phyloP scores from a whole-genome alignment of 2,329 filamentous ascomycete genomes.

The Penicillium psychrosexuale region DNA sequence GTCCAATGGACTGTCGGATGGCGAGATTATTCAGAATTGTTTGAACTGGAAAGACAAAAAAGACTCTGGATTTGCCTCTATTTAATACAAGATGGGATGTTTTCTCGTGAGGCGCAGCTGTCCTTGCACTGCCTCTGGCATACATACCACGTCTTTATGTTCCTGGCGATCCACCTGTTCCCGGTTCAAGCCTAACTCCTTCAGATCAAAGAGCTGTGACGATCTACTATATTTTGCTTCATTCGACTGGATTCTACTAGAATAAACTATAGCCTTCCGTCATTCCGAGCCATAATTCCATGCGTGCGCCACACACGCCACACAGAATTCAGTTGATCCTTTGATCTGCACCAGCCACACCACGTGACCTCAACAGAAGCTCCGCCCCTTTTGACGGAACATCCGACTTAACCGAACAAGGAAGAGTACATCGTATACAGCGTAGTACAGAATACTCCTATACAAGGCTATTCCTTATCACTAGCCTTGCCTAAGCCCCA shows the following conservation, averaged over 20 bases:
- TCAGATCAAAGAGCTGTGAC: neutral
- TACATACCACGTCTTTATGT: conserved; percentile 7
- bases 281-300: neutral
- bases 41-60: neutral
- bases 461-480: neutral
- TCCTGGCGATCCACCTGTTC: conserved; percentile 12
- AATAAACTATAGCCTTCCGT: conserved; percentile 2
- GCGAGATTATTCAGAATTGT: neutral
- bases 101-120: conserved; percentile 3
- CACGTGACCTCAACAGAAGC: conserved; percentile 1
- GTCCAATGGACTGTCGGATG: neutral
- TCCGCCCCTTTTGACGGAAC: conserved; percentile 2
- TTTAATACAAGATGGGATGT: neutral
- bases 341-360: neutral
- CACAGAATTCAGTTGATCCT: neutral
- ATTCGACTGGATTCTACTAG: neutral
- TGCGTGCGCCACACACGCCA: conserved; percentile 8
- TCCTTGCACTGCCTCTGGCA: conserved; percentile 7
- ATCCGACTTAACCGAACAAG: neutral
- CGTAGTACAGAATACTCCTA: no score
- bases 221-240: neutral
- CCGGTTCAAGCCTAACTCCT: neutral
- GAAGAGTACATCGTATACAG: neutral
- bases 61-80: neutral
- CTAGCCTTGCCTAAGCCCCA: neutral